Percentiles rank a stretch among this genome's conserved stretches.
phyloP scores from a whole-genome alignment of 331 rosid genomes.

The Ulmus americana region DNA sequence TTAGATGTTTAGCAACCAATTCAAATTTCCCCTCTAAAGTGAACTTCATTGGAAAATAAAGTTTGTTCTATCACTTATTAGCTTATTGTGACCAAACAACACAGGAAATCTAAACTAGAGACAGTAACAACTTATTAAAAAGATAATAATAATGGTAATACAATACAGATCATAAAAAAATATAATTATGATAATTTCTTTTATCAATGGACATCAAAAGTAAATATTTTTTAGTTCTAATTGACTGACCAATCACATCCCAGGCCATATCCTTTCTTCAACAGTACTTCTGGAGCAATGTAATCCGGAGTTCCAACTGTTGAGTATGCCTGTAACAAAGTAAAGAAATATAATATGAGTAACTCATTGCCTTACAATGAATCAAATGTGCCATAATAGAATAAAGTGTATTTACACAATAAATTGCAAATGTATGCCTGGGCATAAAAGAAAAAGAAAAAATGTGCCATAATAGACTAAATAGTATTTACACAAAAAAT shows the following conservation, averaged over 20 bases:
- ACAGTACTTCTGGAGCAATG: constrained; percentile 88
- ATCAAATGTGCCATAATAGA: too few species aligned
- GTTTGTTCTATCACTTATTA: not conserved
- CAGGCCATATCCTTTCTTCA: constrained; percentile 80
- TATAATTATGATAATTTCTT: not conserved
- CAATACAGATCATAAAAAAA: constrained; percentile 11
- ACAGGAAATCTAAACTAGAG: not conserved
- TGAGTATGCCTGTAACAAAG: constrained; percentile 68
- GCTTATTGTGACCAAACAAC: constrained; percentile 1
- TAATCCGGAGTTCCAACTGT: constrained; percentile 96
- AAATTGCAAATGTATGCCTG: too few species aligned
- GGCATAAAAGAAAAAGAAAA: too few species aligned
- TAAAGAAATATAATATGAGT: constrained; percentile 3
- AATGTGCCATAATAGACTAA: too few species aligned
- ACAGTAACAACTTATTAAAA: not conserved
- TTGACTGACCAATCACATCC: constrained; percentile 83
- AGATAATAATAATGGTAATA: constrained; percentile 2
- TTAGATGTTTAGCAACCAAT: not conserved
- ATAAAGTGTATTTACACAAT: too few species aligned
- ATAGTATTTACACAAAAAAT: too few species aligned
- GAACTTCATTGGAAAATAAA: not conserved
- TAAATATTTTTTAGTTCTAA: not conserved
- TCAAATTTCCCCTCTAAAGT: not conserved
- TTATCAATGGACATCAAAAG: not conserved
- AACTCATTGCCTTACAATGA: too few species aligned